These are phyloP conservation scores for Karstenula rhodostoma DNA, from an alignment of 2,329 filamentous ascomycete species.

Conservation along the genomic window DNA sequence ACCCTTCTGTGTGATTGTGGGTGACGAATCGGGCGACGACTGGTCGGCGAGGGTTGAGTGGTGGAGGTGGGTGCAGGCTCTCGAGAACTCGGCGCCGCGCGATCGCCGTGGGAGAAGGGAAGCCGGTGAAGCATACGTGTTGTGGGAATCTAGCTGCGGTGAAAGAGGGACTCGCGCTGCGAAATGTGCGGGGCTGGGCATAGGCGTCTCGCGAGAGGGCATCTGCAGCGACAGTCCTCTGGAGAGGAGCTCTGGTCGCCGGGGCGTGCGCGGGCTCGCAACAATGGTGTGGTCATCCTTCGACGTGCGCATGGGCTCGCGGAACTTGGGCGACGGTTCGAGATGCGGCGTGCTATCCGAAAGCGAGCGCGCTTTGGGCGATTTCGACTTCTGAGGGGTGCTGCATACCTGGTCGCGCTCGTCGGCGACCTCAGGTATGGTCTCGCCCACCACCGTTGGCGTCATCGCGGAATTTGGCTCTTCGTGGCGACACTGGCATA, in stretches of 20 bases:
- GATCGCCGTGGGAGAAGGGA: slow-evolving; percentile 90
- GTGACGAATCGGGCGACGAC: slow-evolving; percentile 89
- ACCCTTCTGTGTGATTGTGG: slow-evolving; percentile 76
- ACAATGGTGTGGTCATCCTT: slow-evolving; percentile 57
- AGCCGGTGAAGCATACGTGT: slow-evolving; percentile 85
- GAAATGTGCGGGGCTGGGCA: slow-evolving; percentile 58
- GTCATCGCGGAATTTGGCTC: slow-evolving; percentile 35
- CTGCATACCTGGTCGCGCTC: slow-evolving; percentile 36
- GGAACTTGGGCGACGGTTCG: slow-evolving; percentile 57
- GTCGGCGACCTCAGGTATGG: slow-evolving; percentile 24
- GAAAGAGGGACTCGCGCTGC: slow-evolving; percentile 75
- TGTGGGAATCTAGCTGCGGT: slow-evolving; percentile 83
- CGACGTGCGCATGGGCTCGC: slow-evolving; percentile 47
- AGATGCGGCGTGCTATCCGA: slow-evolving; percentile 55
- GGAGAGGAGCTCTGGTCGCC: slow-evolving; percentile 68
- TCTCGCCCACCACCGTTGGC: slow-evolving; percentile 25
- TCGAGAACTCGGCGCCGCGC: slow-evolving; percentile 89
- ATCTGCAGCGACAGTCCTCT: slow-evolving; percentile 76
- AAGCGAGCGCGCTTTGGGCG: slow-evolving; percentile 53
- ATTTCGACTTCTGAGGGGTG: slow-evolving; percentile 48
- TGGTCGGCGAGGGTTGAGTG: slow-evolving; percentile 92
- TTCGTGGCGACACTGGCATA: slow-evolving; percentile 22
- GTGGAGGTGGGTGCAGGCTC: slow-evolving; percentile 91
- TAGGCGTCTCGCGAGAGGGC: slow-evolving; percentile 61
- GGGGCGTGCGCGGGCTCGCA: slow-evolving; percentile 67